Conservation (phyloP, 495 filamentous ascomycete genomes). For the Xylaria acuta region DNA sequence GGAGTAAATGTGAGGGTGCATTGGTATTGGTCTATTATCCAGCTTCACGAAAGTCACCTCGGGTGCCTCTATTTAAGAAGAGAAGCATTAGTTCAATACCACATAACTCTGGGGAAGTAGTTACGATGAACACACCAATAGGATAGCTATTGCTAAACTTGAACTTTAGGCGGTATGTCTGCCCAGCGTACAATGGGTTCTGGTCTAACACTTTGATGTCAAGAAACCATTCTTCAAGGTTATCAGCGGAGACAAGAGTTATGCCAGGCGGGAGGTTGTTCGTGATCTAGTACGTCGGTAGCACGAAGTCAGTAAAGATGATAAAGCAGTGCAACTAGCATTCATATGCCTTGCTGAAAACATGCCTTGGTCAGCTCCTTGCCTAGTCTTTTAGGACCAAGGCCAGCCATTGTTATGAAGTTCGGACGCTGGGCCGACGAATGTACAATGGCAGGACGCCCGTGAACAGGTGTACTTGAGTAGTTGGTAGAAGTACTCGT, state of each 20-base stretch:
- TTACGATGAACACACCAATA: constrained; percentile 67
- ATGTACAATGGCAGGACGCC: constrained; percentile 6
- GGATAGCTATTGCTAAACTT: constrained; percentile 84
- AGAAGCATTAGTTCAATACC: constrained; percentile 31
- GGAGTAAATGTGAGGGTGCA: constrained; percentile 97
- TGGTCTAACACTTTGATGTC: constrained; percentile 90
- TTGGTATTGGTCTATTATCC: constrained; percentile 77
- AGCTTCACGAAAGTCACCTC: constrained; percentile 86
- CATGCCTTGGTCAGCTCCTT: constrained; percentile 62
- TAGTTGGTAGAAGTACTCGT: not conserved
- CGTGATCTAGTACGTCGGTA: constrained; percentile 51
- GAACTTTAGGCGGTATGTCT: constrained; percentile 88
- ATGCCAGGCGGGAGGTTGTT: constrained; percentile 73
- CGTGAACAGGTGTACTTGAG: not conserved
- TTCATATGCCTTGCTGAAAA: not conserved
- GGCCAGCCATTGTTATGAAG: constrained; percentile 45
- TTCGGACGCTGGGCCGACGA: constrained; percentile 8
- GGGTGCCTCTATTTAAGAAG: constrained; percentile 70
- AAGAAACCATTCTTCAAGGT: constrained; percentile 89
- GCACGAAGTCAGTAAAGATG: constrained; percentile 27
- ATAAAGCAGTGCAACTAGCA: not conserved
- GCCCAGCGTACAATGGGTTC: constrained; percentile 84
- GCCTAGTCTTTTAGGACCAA: constrained; percentile 56
- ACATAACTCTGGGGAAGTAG: not conserved
- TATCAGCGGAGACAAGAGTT: constrained; percentile 75